phyloP scores from a whole-genome alignment of 2,329 filamentous ascomycete species.

The Pseudogymnoascus sp. region DNA sequence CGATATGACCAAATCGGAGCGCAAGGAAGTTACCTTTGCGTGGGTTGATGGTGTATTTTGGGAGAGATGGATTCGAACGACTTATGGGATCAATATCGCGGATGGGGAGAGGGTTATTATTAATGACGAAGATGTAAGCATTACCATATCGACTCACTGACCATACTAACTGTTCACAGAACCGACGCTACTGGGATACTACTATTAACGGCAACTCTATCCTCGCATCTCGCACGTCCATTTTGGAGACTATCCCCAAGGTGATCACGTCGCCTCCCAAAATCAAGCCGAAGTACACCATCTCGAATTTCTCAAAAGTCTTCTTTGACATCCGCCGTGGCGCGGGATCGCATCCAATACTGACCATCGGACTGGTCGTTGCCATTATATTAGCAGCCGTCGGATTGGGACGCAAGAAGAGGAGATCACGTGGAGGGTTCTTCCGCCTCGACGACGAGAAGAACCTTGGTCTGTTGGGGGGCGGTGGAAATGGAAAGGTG shows the following conservation, averaged over 20 bases:
- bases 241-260: conserved; percentile 38
- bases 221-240: conserved; percentile 61
- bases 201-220: conserved; percentile 87
- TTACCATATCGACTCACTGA: background rate
- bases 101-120: conserved; percentile 90
- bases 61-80: conserved; percentile 94
- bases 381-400: conserved; percentile 47
- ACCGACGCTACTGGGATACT: conserved; percentile 89
- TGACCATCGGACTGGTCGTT: conserved; percentile 50
- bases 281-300: conserved; percentile 72
- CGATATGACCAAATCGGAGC: conserved; percentile 79
- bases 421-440: conserved; percentile 48
- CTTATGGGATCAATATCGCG: conserved; percentile 80
- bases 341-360: conserved; percentile 52
- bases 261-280: conserved; percentile 47
- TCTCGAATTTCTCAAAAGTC: conserved; percentile 62
- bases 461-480: conserved; percentile 53
- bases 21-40: conserved; percentile 86
- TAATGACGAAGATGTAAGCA: conserved; percentile 90
- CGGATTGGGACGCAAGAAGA: conserved; percentile 48
- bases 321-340: conserved; percentile 58
- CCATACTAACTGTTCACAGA: conserved; percentile 47
- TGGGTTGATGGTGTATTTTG: conserved; percentile 97
- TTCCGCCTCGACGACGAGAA: conserved; percentile 60
- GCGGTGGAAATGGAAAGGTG: conserved; percentile 44